Percentiles rank a stretch among this genome's conserved stretches.
Evolutionary conservation across 495 filamentous ascomycete species (phyloP).

Genomic region (Bacidia rubella): DNA sequence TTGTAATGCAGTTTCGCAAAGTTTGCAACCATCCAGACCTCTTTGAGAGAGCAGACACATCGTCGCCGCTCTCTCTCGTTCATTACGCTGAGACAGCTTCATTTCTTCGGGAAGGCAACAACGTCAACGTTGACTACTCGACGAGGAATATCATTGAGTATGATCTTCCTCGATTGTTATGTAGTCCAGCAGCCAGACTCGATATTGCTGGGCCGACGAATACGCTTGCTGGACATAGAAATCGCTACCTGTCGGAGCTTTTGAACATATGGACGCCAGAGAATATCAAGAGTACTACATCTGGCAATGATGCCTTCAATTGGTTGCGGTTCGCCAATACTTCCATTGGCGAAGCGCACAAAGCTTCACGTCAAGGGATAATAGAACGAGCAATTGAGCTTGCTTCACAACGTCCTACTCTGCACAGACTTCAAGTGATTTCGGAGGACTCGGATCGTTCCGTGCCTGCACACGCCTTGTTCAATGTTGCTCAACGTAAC

Average conservation of each 20-base stretch:
- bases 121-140: slow-evolving; percentile 73
- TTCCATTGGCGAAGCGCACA: slow-evolving; percentile 56
- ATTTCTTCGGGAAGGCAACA: slow-evolving; percentile 76
- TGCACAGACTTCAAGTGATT: slow-evolving; percentile 41
- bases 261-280: slow-evolving; percentile 84
- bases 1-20: slow-evolving; percentile 99
- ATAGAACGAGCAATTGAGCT: slow-evolving; percentile 53
- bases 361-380: slow-evolving; percentile 46
- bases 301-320: slow-evolving; percentile 56
- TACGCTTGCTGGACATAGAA: slow-evolving; percentile 56
- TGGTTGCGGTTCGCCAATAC: slow-evolving; percentile 80
- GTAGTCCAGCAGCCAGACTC: slow-evolving; percentile 59
- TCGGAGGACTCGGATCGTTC: slow-evolving; percentile 50
- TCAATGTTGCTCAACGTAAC: slow-evolving; percentile 62
- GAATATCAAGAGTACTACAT: slow-evolving; percentile 48
- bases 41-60: slow-evolving; percentile 86
- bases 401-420: slow-evolving; percentile 28
- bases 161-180: slow-evolving; percentile 64
- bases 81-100: slow-evolving; percentile 89
- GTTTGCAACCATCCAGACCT: slow-evolving; percentile 98
- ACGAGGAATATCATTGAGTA: slow-evolving; percentile 78
- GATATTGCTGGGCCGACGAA: slow-evolving; percentile 67
- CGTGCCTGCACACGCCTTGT: slow-evolving; percentile 58
- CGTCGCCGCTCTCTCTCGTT: slow-evolving; percentile 67
- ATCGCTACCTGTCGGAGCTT: slow-evolving; percentile 57